A percentile compares a stretch with the other conserved stretches of the same genome.
Conservation (phyloP, 2,329 filamentous ascomycete species). For the Talaromyces atroroseus region DNA sequence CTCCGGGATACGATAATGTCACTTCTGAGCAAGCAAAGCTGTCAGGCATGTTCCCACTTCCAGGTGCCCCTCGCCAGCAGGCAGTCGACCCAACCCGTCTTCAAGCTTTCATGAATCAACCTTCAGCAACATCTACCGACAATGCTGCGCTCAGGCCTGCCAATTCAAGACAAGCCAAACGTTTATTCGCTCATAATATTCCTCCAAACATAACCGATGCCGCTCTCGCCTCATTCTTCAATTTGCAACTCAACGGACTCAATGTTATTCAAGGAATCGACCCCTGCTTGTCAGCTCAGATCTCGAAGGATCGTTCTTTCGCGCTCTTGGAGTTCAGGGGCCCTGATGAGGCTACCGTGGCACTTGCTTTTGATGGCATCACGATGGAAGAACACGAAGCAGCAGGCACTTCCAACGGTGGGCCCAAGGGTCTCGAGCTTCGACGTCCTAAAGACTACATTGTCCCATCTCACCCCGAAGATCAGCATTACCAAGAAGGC, state of each 20-base stretch:
- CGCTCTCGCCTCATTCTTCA: slow-evolving; percentile 77
- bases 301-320: slow-evolving; percentile 73
- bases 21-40: slow-evolving; percentile 98
- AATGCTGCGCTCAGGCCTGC: slow-evolving; percentile 82
- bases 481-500: slow-evolving; percentile 67
- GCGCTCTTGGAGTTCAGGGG: slow-evolving; percentile 88
- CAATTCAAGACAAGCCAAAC: slow-evolving; percentile 90
- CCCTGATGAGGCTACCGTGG: slow-evolving; percentile 81
- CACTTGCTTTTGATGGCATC: slow-evolving; percentile 82
- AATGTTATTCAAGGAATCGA: slow-evolving; percentile 82
- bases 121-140: slow-evolving; percentile 58
- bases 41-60: slow-evolving; percentile 97
- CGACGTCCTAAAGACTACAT: slow-evolving; percentile 95
- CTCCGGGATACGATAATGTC: slow-evolving; percentile 94
- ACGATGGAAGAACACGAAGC: slow-evolving; percentile 71
- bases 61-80: slow-evolving; percentile 88
- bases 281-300: slow-evolving; percentile 76
- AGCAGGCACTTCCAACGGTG: slow-evolving; percentile 49
- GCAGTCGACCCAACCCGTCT: slow-evolving; percentile 91
- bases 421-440: slow-evolving; percentile 60
- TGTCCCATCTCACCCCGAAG: slow-evolving; percentile 62
- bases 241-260: slow-evolving; percentile 90
- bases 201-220: slow-evolving; percentile 71
- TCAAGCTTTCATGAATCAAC: slow-evolving; percentile 92
- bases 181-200: slow-evolving; percentile 81